Base-by-base conservation (phyloP, 2,329 filamentous ascomycete genomes). In the Neofusicoccum ribis region DNA sequence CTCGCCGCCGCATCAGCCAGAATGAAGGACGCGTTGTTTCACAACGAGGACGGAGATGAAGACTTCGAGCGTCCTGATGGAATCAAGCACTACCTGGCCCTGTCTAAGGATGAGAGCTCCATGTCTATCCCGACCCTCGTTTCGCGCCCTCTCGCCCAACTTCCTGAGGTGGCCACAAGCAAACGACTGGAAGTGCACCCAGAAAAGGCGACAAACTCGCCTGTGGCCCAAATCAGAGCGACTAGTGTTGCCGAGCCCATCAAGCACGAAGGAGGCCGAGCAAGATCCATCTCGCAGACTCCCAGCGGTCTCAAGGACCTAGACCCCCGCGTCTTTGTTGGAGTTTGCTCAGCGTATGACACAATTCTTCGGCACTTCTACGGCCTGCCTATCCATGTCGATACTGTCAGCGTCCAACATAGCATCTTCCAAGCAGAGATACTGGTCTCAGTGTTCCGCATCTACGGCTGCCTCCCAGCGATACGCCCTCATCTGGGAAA, bases 311-410 rank as follows among this genome's bases (percentile, higher is more conserved):
- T 6, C 9, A 7, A 15, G 2, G 27, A 15, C 6, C 31, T 56
- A 9, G 5, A 43, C 9, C 9, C 37, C 17, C 51, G 20, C 3
- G 37, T 31, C 46, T n/a, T n/a, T 7, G 34, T 20, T 15, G 50
- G 62, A 27, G 20, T 62, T 15, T 44, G 49, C 0, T 39, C 36
- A 17, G 39, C 64, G 3, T 72, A 72, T 50, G 44, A 66, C 20
- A 59, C 71, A 6, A 68, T 79, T 11, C 69, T 78, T 23, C 68
- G 69, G 1, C 60, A 69, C 12, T 72, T 74, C 62, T 73, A 74
- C 59, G 71, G 68, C 37, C 62, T 71, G 7, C 52, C 68, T 7
- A 70, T 69, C 5, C 34, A 46, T 1, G 46, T 76, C 2, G 51
- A 69, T 2, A 67, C 66, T 5, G 69, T 50, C 0, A 56, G 69